These are phyloP conservation scores for Aspergillus sparsus DNA, from an alignment of 495 filamentous ascomycete genomes.

Conservation along the genomic window DNA sequence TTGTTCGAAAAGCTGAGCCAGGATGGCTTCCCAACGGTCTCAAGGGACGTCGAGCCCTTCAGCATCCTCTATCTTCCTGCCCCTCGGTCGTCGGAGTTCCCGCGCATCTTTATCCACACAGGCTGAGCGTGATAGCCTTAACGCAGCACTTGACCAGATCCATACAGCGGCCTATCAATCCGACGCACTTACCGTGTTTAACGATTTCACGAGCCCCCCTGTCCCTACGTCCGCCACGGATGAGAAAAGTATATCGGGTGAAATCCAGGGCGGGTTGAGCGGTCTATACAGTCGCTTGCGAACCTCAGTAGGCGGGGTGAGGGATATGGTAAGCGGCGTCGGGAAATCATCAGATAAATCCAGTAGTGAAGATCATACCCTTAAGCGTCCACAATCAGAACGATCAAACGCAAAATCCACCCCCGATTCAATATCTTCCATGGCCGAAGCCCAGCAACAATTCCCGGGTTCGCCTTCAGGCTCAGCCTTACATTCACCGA, in stretches of 20 bases:
- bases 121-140: constrained; percentile 68
- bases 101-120: constrained; percentile 62
- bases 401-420: constrained; percentile 32
- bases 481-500: constrained; percentile 48
- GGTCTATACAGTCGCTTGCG: constrained; percentile 81
- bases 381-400: constrained; percentile 33
- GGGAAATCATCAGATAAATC: constrained; percentile 42
- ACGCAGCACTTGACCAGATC: constrained; percentile 78
- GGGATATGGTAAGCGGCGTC: constrained; percentile 53
- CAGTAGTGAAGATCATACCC: constrained; percentile 26
- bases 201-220: constrained; percentile 67
- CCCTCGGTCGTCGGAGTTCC: constrained; percentile 56
- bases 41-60: constrained; percentile 45
- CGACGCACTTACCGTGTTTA: constrained; percentile 80
- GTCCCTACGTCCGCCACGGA: constrained; percentile 55
- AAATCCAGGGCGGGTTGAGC: constrained; percentile 79
- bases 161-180: constrained; percentile 80
- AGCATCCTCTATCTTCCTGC: constrained; percentile 45
- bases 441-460: constrained; percentile 30
- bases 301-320: constrained; percentile 72
- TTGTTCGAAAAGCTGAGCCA: constrained; percentile 4
- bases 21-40: constrained; percentile 45
- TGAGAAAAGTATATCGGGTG: constrained; percentile 65
- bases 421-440: constrained; percentile 19
- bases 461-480: constrained; percentile 37